Evolutionary conservation across 192 early-diverging fungal genomes (phyloP).

Genomic region (Funneliformis mosseae): DNA sequence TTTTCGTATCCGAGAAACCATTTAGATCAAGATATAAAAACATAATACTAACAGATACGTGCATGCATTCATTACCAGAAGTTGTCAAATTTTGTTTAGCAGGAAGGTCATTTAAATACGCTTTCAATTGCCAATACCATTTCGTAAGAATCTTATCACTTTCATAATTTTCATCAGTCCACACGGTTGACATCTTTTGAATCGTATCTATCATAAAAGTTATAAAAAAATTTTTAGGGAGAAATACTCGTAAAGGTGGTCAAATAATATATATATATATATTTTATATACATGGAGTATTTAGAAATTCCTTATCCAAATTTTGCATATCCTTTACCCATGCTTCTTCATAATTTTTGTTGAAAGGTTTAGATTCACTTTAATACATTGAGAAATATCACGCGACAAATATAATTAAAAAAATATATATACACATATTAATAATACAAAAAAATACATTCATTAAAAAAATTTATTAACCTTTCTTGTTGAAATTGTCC

Average conservation of each 20-base stretch:
- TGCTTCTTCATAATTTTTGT: not conserved
- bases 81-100: not conserved
- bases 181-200: not conserved
- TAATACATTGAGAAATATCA: not conserved
- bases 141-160: not conserved
- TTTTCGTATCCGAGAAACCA: not conserved
- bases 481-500: not conserved
- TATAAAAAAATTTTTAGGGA: not conserved
- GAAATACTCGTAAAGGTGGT: not conserved
- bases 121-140: not conserved
- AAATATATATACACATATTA: no score
- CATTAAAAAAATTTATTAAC: not conserved
- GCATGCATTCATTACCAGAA: not conserved
- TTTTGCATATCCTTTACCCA: not conserved
- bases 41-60: no score
- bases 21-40: no score
- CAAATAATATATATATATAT: not conserved
- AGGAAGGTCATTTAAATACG: not conserved
- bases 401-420: no score
- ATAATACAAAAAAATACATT: no score
- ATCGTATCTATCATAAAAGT: not conserved
- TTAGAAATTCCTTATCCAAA: not conserved
- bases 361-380: not conserved
- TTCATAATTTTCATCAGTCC: not conserved
- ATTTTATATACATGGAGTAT: not conserved